Base-by-base conservation (phyloP, 768 basidiomycete species). In the Galerina sulciceps region DNA sequence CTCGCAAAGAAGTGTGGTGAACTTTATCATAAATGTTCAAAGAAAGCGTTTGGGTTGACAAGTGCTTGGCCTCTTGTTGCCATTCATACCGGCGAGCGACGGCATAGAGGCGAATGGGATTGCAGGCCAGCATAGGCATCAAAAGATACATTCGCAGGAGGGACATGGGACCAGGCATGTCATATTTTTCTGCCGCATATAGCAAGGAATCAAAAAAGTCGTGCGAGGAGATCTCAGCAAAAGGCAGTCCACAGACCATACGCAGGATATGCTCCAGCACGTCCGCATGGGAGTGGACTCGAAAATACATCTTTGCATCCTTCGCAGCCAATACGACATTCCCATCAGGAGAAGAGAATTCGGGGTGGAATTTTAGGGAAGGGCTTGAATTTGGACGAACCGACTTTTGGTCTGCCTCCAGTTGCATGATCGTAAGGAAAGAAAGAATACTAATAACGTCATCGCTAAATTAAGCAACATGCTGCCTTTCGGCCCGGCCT, bases 171-270 rank as follows among this genome's bases (percentile, higher is more conserved):
- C 87, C 88, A 0, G 83, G 80, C 84, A 87, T 89, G 36, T 88
- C 87, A 67, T 89, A 89, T 65, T 87, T 88, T 65, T 89, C 86
- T 0, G 86, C 82, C 0, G 85, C 85, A 53, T 79, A 85, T 11
- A 89, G 71, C n/a, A 89, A 65, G 3, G 77, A 69, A 54, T 89
- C 87, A 52, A 89, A 71, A 34, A 71, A 59, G 62, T 87, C 85
- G 66, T 81, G 84, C 0, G 81, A 79, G 35, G 75, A 73, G 22
- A 86, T 71, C 3, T 72, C 68, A 13, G 79, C 73, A 14, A 89
- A 76, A 0, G 84, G 75, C 10, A 87, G 75, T 9, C 88, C 87
- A 48, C 82, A 86, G 20, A 84, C 76, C 83, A 89, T 86, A 60
- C 81, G 81, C 3, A 89, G 75, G 3, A 89, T 71, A 10, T 76